Base-by-base conservation (phyloP, 2,329 filamentous ascomycete genomes). In the Scedosporium aurantiacum region DNA sequence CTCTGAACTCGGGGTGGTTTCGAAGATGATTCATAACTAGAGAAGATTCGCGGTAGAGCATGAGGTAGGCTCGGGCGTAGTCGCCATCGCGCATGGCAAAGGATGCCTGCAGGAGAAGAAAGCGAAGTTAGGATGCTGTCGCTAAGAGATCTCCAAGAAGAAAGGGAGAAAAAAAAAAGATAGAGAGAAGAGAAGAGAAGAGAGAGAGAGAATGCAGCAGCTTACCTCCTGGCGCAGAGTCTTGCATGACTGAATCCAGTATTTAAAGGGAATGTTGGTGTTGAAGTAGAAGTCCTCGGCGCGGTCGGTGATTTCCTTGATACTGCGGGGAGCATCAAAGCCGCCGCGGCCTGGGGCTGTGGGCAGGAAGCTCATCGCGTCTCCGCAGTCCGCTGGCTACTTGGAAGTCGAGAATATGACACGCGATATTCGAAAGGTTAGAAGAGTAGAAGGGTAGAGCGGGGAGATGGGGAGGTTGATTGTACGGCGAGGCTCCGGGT, bases 81-180 rank as follows among this genome's bases (percentile, higher is more conserved):
- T 97, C 92, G 68, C 88, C 87, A 73, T 97, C 93, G 50, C 83
- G 82, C 68, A 94, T 82, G 70, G 96, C 96, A 67, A 93, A 90
- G 59, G 84, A 81, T 21, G 91, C 92, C 90, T 97, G 69, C 12
- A 61, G n/a, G 45, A 61, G 40, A 61, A 47, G 67, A 65, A 14
- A 21, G 61, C 18, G 40, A 37, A 40, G 14, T 18, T 4, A 54
- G 37, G n/a, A n/a, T n/a, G n/a, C n/a, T n/a, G 61, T 47, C 25
- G 52, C 23, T 16, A n/a, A 55, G 23, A 23, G 16, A 58, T 60
- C n/a, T n/a, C n/a, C n/a, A n/a, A n/a, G n/a, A n/a, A n/a, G n/a
- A n/a, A n/a, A n/a, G n/a, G n/a, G n/a, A 61, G n/a, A 41, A 14
- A 56, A 14, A 25, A 21, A 5, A 5, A 27, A 5, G 50, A 27